These are phyloP conservation scores for Neltuma alba DNA, from an alignment of 306 rosid species.

Conservation along the genomic window DNA sequence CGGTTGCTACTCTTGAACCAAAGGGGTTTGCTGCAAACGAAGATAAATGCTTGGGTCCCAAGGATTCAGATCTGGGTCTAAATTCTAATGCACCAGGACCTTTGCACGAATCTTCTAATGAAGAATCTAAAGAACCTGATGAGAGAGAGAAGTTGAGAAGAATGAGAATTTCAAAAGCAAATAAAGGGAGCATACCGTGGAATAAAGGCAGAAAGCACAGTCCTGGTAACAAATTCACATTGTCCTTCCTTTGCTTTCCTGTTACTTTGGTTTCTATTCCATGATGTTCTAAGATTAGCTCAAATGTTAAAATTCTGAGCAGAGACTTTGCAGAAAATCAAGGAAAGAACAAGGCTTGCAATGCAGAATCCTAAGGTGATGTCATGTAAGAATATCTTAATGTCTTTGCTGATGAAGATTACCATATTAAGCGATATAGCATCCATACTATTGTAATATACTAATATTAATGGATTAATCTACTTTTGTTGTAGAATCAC, in stretches of 20 bases:
- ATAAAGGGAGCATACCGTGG: constrained; percentile 89
- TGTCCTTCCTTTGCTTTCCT: constrained; percentile 1
- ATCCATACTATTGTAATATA: constrained; percentile 1
- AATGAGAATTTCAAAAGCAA: constrained; percentile 79
- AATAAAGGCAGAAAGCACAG: constrained; percentile 90
- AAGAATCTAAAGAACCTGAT: constrained; percentile 42
- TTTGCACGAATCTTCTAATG: constrained; percentile 38
- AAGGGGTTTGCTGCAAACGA: constrained; percentile 42
- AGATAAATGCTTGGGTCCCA: constrained; percentile 31
- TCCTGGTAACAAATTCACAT: constrained; percentile 54
- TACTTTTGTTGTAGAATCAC: neutral
- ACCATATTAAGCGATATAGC: constrained; percentile 1
- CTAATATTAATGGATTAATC: neutral
- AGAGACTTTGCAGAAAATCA: constrained; percentile 86
- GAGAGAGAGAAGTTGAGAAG: constrained; percentile 78
- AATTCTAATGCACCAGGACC: constrained; percentile 29
- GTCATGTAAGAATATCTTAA: constrained; percentile 86
- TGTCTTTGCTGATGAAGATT: constrained; percentile 40
- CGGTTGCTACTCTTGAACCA: constrained; percentile 76
- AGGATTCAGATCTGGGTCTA: constrained; percentile 31
- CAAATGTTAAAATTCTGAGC: constrained; percentile 36
- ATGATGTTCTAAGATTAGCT: constrained; percentile 25
- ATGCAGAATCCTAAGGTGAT: constrained; percentile 99
- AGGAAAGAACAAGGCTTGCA: constrained; percentile 88
- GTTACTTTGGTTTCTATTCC: neutral